Base-by-base conservation (phyloP, 129 eudicot genomes). In the Kitagawia praeruptora region DNA sequence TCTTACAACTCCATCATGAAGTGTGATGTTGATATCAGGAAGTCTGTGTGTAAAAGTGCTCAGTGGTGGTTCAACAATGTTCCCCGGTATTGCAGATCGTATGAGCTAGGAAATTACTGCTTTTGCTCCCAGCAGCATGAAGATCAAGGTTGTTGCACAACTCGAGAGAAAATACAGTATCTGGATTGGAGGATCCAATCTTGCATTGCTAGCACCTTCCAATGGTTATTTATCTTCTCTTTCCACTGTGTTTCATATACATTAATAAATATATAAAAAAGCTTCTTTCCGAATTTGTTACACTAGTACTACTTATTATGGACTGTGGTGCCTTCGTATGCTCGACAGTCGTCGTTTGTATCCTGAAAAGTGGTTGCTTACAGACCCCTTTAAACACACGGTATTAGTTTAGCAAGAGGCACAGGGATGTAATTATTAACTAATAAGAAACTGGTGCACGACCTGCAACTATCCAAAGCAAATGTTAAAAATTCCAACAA, bases 91-190 rank as follows among this genome's bases (percentile, higher is more conserved):
- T 79, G 86, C 89, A 72, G 89, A 86, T 76, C 81, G 86, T 70
- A 86, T 86, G 89, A 86, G 84, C 82, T 82, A 86, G 80, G 89
- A 86, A 86, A 82, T 86, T 40, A 86, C 89, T 10, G 89, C 89
- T 31, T 47, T 85, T 25, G 88, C 88, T 37, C 86, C 88, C 25
- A 85, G 88, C 74, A 85, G 88, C 84, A 85, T 85, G 88, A 85
- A 85, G 86, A 85, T 85, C 49, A 85, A 85, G 84, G 88, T 85
- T 64, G 87, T 84, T 15, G 87, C 87, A 71, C 87, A 84, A 3
- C 87, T 84, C 0, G 87, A 84, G 79, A 84, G 87, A 70, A 84
- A 84, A 76, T 84, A 84, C 81, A 84, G 87, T 84, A 84, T 84
- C 79, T 84, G 87, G 88, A 85, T 85, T 7, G 88, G 88, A 85